phyloP scores from a whole-genome alignment of 2,329 filamentous ascomycete species.

The Xylaria sp. region DNA sequence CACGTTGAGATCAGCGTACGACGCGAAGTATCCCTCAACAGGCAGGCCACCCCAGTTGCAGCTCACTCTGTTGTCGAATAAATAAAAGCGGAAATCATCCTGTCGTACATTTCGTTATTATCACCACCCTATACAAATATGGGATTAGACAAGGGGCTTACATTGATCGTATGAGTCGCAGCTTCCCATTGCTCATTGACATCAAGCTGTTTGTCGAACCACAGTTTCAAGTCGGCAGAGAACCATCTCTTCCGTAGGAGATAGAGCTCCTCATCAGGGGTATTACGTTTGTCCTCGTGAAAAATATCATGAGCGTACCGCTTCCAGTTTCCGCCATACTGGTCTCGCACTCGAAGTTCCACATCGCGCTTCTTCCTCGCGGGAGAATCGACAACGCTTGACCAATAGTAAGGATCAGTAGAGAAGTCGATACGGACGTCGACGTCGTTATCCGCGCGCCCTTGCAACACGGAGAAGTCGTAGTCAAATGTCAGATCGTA shows the following conservation, averaged over 20 bases:
- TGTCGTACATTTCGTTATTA: constrained; percentile 14
- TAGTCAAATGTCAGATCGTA: constrained; percentile 56
- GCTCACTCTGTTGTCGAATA: constrained; percentile 14
- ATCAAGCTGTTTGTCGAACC: constrained; percentile 25
- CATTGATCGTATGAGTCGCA: constrained; percentile 24
- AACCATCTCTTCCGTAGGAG: constrained; percentile 24
- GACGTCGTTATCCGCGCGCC: background rate
- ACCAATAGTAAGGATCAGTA: constrained; percentile 48
- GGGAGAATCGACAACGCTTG: constrained; percentile 42
- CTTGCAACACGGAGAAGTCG: constrained; percentile 49
- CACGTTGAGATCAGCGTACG: constrained; percentile 29
- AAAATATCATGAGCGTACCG: constrained; percentile 23
- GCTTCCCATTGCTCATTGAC: constrained; percentile 23
- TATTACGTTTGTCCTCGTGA: constrained; percentile 19
- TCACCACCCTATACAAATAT: background rate
- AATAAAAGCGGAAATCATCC: constrained; percentile 26
- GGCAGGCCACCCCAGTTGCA: constrained; percentile 16
- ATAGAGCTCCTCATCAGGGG: constrained; percentile 26
- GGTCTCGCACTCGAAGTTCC: constrained; percentile 25
- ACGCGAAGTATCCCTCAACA: constrained; percentile 19
- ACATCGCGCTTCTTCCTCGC: constrained; percentile 37
- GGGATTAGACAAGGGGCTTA: constrained; percentile 5
- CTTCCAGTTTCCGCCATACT: constrained; percentile 31
- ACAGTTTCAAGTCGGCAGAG: constrained; percentile 24
- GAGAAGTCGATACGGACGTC: constrained; percentile 53